Evolutionary conservation across 1,284 basidiomycete species (phyloP).

Genomic region (Malassezia sympodialis): DNA sequence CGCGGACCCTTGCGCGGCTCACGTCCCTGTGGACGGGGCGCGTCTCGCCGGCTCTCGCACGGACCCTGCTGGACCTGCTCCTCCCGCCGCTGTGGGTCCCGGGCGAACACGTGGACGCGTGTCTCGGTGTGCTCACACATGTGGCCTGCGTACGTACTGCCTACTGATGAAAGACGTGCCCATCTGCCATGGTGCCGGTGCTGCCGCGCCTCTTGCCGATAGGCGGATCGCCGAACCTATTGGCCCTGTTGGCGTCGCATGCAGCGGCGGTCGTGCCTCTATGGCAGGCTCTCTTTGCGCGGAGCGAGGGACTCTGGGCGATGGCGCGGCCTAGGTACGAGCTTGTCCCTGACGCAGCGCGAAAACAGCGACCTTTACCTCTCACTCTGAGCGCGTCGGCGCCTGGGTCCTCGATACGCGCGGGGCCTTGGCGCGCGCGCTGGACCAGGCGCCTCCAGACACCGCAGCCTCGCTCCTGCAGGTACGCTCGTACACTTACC

Average conservation of each 20-base stretch:
- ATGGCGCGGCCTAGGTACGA: conserved; percentile 6
- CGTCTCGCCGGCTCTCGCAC: background rate
- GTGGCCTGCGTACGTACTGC: background rate
- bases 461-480: background rate
- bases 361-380: background rate
- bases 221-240: background rate
- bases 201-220: background rate
- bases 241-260: background rate
- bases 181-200: background rate
- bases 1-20: background rate
- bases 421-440: background rate
- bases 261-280: background rate
- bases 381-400: conserved; percentile 11
- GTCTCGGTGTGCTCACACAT: background rate
- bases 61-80: background rate
- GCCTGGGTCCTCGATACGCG: conserved; percentile 2
- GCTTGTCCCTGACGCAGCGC: background rate
- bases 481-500: background rate
- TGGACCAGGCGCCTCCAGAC: background rate
- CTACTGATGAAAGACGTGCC: background rate
- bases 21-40: background rate
- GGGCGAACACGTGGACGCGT: background rate
- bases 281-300: background rate
- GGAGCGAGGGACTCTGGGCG: conserved; percentile 5
- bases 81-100: background rate